Conservation (phyloP, 164 flowering plant species). For the Tinospora cordifolia region DNA sequence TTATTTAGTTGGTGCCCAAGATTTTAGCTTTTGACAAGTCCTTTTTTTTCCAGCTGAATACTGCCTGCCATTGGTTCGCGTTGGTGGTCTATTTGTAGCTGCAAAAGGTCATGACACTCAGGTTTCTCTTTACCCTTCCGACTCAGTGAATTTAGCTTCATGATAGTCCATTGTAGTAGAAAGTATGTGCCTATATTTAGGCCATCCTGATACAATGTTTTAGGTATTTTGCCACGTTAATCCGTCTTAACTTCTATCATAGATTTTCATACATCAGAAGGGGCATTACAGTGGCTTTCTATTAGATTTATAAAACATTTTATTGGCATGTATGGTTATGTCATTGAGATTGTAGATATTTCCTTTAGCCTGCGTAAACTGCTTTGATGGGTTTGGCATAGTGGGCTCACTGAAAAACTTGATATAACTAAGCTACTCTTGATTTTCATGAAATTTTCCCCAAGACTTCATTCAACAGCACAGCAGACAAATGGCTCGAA, state of each 20-base stretch:
- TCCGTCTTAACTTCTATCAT: not conserved
- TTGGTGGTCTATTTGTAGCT: conserved; percentile 92
- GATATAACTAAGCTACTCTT: too few relatives aligned
- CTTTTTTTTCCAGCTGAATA: conserved; percentile 60
- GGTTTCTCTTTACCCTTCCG: conserved; percentile 26
- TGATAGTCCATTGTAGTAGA: not conserved
- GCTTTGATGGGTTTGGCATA: too few relatives aligned
- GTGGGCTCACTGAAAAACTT: too few relatives aligned
- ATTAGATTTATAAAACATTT: too few relatives aligned
- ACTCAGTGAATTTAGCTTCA: not conserved
- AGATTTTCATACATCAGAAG: not conserved
- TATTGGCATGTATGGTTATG: too few relatives aligned
- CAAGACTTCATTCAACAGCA: too few relatives aligned
- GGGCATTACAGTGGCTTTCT: too few relatives aligned
- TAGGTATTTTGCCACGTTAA: not conserved
- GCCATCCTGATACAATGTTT: not conserved
- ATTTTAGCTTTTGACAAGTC: conserved; percentile 1
- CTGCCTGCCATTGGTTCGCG: conserved; percentile 84
- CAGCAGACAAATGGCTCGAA: not conserved
- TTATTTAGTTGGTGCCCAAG: conserved; percentile 1
- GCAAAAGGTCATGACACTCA: conserved; percentile 92
- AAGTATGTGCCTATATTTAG: not conserved
- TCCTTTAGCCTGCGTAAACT: not conserved
- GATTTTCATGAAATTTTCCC: too few relatives aligned
- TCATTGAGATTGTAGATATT: too few relatives aligned